Base-by-base conservation (phyloP, 2,329 filamentous ascomycete species). In the Orbilia quercus region DNA sequence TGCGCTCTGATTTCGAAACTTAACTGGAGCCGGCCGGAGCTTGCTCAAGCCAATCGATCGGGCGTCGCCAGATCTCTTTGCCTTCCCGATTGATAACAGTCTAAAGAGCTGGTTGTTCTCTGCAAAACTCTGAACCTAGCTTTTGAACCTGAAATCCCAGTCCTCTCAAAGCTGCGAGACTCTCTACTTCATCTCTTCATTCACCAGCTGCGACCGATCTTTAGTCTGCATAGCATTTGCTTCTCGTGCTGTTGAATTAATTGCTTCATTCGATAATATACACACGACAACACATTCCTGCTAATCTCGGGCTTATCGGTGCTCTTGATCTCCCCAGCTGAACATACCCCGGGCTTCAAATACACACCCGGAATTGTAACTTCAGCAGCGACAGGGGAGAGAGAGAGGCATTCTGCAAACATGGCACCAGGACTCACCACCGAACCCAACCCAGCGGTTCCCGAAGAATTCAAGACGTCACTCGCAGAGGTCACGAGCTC, bases 401-500 rank as follows among this genome's bases (percentile, higher is more conserved):
- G 12, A 12, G n/a, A 12, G 36, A 12, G 4, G n/a, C 36, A 7
- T 40, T 40, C 14, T 12, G 20, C n/a, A 28, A 48, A 6, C 58
- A 89, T 89, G 87, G 86, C 86, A 60, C 86, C 87, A 38, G 85
- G 85, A 51, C 81, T 86, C 55, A 79, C 86, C 55, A 82, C 82
- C 14, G 82, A 84, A 16, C 78, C 80, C 12, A 78, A 79, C 58
- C 79, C 81, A 23, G 84, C 84, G 12, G 84, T 84, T 40, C 80
- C 82, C 1, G 77, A 79, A 20, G 80, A 83, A 36, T 82, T 82
- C 66, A 80, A 81, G 54, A 79, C 80, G 40, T 82, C 84, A 44
- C 82, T 91, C 38, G 81, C 84, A 45, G 82, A 87, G 16, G 81
- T 97, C 55, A 95, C 91, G 0, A 88, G 89, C 59, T 81, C 85